Evolutionary conservation across 1,284 basidiomycete genomes (phyloP).

Genomic region (Lignosus rhinocerotis): DNA sequence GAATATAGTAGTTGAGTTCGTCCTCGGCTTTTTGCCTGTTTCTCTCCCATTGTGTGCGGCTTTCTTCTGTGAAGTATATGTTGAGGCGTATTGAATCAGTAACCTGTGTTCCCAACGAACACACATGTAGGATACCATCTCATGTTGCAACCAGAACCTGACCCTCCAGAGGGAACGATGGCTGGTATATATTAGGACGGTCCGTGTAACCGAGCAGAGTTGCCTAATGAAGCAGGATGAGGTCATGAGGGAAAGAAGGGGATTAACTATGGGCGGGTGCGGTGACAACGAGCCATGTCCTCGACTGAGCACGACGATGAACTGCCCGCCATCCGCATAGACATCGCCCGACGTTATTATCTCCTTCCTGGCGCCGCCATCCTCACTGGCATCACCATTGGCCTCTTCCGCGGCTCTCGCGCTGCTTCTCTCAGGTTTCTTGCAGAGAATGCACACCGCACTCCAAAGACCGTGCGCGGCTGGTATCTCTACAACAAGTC

Average conservation of each 20-base stretch:
- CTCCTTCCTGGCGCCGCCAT: constrained; percentile 58
- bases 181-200: neutral
- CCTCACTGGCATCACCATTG: constrained; percentile 63
- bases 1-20: no score
- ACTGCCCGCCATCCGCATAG: constrained; percentile 35
- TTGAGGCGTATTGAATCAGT: no score
- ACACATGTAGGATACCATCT: no score
- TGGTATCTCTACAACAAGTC: constrained; percentile 95
- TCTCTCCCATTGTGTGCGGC: no score
- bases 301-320: constrained; percentile 22
- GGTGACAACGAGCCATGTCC: constrained; percentile 24
- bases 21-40: no score
- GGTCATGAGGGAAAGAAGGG: constrained; percentile 13
- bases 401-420: constrained; percentile 70
- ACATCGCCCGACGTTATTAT: constrained; percentile 39
- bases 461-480: constrained; percentile 78
- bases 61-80: no score
- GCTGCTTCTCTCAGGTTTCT: constrained; percentile 48
- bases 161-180: neutral
- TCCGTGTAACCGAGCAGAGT: no score
- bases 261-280: neutral
- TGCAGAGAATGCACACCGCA: constrained; percentile 67
- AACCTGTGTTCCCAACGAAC: no score
- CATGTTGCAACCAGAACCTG: no score
- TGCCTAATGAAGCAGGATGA: constrained; percentile 8